Evolutionary conservation across 192 early-diverging fungal species (phyloP).

Genomic region (Coemansia sp.): DNA sequence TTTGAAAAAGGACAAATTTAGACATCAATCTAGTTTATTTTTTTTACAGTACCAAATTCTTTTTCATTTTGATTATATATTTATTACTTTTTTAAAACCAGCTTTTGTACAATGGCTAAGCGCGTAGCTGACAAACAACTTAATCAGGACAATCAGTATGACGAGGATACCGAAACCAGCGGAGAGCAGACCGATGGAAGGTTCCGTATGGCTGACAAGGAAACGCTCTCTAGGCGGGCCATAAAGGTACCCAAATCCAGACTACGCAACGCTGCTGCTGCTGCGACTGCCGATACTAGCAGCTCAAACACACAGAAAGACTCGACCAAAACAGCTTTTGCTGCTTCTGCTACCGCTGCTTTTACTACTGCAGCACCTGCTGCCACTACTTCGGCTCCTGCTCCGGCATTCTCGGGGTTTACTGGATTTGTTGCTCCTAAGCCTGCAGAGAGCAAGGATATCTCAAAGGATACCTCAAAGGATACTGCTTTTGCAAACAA

Average conservation of each 20-base stretch:
- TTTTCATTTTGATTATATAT: background rate
- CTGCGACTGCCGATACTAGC: background rate
- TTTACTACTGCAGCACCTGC: conserved; percentile 8
- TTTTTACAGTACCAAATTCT: background rate
- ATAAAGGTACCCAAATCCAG: conserved; percentile 55
- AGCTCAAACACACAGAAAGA: background rate
- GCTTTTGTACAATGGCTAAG: conserved; percentile 46
- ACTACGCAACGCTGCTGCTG: conserved; percentile 15
- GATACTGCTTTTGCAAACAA: background rate
- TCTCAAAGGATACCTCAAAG: background rate
- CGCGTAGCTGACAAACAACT: conserved; percentile 53
- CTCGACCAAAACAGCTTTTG: background rate
- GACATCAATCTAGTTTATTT: background rate
- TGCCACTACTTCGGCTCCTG: background rate
- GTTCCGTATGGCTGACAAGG: conserved; percentile 33
- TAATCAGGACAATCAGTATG: conserved; percentile 54
- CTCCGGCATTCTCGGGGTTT: conserved; percentile 27
- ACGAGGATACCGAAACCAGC: conserved; percentile 31
- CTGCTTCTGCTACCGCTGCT: conserved; percentile 1
- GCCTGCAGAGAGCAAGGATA: background rate
- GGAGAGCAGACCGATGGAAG: conserved; percentile 9
- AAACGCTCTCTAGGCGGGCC: conserved; percentile 23
- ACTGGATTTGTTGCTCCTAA: conserved; percentile 25
- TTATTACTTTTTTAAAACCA: background rate
- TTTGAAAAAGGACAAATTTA: background rate